Evolutionary conservation across 371 early-diverging fungal species (phyloP), one percentile per base, ranked within the genome.

Genomic region (Rhizopus arrhizus): DNA sequence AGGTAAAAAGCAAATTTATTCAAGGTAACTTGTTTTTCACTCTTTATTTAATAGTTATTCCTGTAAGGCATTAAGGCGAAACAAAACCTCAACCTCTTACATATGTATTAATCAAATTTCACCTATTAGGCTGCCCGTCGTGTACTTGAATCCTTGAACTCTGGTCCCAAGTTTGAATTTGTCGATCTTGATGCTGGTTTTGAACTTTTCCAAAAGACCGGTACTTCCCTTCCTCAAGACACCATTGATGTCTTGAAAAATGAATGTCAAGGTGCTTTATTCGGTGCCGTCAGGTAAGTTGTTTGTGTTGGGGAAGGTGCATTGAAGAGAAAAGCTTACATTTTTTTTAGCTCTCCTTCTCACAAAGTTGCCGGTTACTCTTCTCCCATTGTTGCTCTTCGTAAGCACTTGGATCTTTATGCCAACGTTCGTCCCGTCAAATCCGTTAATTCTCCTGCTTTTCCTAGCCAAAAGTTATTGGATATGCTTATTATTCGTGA

Each of bases 401-500:
- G 96, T 61, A 95, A 94, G 80, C 82, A 91, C 63, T 74, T 97
- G 62, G 95, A 97, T 66, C 81, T 95, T 57, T 97, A 96, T 62
- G 97, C 95, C 51, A 96, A 96, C 61, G 94, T 97, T 29, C 88
- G 96, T 28, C 97, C 96, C 7, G 94, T 95, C 12, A 83, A 82
- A 29, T 83, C 89, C 22, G 87, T 86, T 22, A 70, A 78, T n/a
- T 85, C 84, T 5, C 79, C 84, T 47, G 74, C 84, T 13, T 78
- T 80, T 33, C 82, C 80, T 47, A 80, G 70, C 45, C 86, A 87
- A 66, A 89, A 86, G 62, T 83, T 83, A 33, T 80, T 95, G 52
- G 95, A 97, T 77, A 92, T 96, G 90, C 77, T 95, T 49, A 95
- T 97, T 64, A 89, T 96, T 58, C 89, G 96, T 74, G 98, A 97